Base-by-base conservation (phyloP, 441 rosid species). In the Isatis lusitanica region DNA sequence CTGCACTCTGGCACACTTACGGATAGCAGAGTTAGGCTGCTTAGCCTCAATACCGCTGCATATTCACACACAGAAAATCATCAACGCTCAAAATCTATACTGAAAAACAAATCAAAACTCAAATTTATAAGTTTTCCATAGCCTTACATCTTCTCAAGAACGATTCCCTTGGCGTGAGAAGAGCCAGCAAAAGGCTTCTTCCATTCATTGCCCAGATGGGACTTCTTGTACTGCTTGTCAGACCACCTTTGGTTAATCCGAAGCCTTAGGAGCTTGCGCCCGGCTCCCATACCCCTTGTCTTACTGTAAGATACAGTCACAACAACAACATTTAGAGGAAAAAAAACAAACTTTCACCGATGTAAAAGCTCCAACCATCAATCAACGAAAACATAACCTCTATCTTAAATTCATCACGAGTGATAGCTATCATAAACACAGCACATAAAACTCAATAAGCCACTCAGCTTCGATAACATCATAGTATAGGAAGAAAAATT, bases 221-320 rank as follows among this genome's bases (percentile, higher is more conserved):
- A 82, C 69, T 84, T 86, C 73, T 86, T 84, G 80, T 81, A 84
- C 43, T 83, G 39, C 65, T 81, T 86, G 56, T 86, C 84, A n/a
- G 87, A 86, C 87, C 84, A 84, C 76, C 90, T 80, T 69, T 84
- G 83, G 1, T 53, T 77, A 62, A 84, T 81, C 11, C 86, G 68
- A 66, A 82, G 86, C 57, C 62, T 64, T 61, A 76, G 71, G 68
- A 84, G 83, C 83, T 86, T 75, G 46, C 87, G 85, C 53, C 80
- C 90, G 13, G 86, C 90, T 83, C 89, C 89, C 87, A 80, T 84
- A 36, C 87, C 89, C 55, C 87, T 83, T 52, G 89, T 85, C 78
- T 85, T 85, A 70, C 87, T 85, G 79, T 1, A 55, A 51, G 1
- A 62, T 0, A 50, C 2, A 16, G 51, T 68, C 61, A 12, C 3